A percentile compares a stretch with the other conserved stretches of the same genome.
phyloP scores from a whole-genome alignment of 805 yeast species.

The Wickerhamiella siamensis region DNA sequence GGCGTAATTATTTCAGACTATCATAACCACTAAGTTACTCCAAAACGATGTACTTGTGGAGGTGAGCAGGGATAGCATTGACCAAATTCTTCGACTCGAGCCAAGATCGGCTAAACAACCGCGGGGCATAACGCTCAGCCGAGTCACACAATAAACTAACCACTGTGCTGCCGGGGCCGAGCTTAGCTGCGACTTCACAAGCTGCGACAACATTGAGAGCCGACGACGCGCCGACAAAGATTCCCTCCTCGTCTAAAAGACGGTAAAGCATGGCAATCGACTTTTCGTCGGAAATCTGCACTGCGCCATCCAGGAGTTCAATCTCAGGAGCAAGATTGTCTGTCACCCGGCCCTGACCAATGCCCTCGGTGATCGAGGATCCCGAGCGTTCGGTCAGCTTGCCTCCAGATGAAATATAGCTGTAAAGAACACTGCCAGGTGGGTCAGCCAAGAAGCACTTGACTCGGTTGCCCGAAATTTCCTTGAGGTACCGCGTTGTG shows the following conservation, averaged over 20 bases:
- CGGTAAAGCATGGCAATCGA: constrained; percentile 74
- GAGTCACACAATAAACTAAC: constrained; percentile 85
- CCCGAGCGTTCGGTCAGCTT: constrained; percentile 58
- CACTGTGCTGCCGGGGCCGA: constrained; percentile 67
- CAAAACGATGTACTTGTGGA: constrained; percentile 51
- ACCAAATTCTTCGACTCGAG: constrained; percentile 48
- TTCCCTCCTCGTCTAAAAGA: constrained; percentile 76
- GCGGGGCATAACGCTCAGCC: constrained; percentile 76
- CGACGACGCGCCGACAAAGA: constrained; percentile 81
- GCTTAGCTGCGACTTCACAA: constrained; percentile 49
- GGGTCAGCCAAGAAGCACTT: constrained; percentile 76
- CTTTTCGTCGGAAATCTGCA: constrained; percentile 62
- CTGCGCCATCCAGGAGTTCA: constrained; percentile 63
- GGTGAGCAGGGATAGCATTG: constrained; percentile 52
- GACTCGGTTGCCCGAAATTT: constrained; percentile 44
- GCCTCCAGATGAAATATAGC: constrained; percentile 60
- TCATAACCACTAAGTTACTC: not conserved
- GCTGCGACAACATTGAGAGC: constrained; percentile 90
- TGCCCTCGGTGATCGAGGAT: constrained; percentile 85
- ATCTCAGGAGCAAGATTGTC: constrained; percentile 64
- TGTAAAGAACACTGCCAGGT: constrained; percentile 77
- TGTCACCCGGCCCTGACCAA: constrained; percentile 90
- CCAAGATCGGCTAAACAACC: constrained; percentile 70
- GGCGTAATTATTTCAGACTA: too few species aligned
- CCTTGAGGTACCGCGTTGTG: constrained; percentile 60